Conservation (phyloP, 345 rosid species). For the Corchorus olitorius region DNA sequence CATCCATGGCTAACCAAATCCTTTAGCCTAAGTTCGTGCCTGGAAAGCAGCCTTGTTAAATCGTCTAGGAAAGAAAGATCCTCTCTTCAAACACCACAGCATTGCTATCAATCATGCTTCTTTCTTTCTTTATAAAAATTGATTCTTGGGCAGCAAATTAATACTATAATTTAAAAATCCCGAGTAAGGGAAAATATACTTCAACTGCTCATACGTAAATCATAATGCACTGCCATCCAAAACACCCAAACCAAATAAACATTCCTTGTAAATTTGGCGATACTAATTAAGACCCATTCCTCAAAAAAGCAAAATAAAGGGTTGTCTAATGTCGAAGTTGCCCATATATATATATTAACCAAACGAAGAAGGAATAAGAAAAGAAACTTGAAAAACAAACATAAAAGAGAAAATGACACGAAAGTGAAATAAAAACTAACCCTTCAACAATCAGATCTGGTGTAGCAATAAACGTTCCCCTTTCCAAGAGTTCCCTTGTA, state of each 20-base stretch:
- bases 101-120: not conserved
- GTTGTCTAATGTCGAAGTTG: not conserved
- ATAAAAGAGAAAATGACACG: not conserved
- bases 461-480: not conserved
- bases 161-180: not conserved
- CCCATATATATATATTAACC: not conserved
- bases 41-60: not conserved
- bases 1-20: constrained; percentile 2
- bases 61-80: not conserved
- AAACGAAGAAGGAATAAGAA: not conserved
- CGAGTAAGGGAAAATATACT: not conserved
- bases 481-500: not conserved
- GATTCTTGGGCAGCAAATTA: not conserved
- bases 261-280: not conserved
- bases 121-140: not conserved
- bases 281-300: not conserved
- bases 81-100: not conserved
- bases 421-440: constrained; percentile 11
- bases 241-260: not conserved
- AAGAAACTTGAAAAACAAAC: not conserved
- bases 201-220: not conserved
- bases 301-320: not conserved
- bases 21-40: not conserved
- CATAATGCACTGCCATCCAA: not conserved
- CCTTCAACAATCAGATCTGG: constrained; percentile 16